Evolutionary conservation across 331 rosid species (phyloP).

Genomic region (Phaseolus coccineus): DNA sequence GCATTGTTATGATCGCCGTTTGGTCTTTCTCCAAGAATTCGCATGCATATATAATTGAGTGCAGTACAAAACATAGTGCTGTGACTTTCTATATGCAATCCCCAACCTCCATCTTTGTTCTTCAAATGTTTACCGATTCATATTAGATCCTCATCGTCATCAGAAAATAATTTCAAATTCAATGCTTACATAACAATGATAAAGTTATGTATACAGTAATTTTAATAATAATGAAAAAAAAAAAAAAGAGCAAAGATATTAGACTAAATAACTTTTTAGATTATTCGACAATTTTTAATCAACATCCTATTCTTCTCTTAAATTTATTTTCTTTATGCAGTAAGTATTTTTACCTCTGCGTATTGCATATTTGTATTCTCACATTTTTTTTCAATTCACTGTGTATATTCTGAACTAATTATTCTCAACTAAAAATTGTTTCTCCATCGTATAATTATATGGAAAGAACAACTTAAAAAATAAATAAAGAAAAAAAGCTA

Average conservation of each 20-base stretch:
- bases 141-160: not conserved
- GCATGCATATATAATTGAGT: conserved; percentile 50
- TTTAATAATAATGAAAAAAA: not conserved
- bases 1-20: not conserved
- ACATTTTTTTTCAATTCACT: too few species aligned
- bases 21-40: conserved; percentile 38
- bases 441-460: too few species aligned
- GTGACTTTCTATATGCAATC: conserved; percentile 52
- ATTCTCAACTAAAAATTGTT: too few species aligned
- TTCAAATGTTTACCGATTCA: not conserved
- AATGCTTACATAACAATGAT: not conserved
- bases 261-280: not conserved
- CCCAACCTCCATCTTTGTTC: conserved; percentile 57
- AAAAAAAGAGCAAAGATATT: not conserved
- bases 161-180: not conserved
- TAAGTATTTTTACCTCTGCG: too few species aligned
- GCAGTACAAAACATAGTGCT: conserved; percentile 58
- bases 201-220: not conserved
- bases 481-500: too few species aligned
- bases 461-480: too few species aligned
- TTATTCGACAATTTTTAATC: too few species aligned
- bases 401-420: too few species aligned
- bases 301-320: too few species aligned
- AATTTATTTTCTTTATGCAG: too few species aligned
- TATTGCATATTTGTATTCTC: too few species aligned